Conservation (phyloP, 1,139 yeast species). For the Blastobotrys ciferrii region DNA sequence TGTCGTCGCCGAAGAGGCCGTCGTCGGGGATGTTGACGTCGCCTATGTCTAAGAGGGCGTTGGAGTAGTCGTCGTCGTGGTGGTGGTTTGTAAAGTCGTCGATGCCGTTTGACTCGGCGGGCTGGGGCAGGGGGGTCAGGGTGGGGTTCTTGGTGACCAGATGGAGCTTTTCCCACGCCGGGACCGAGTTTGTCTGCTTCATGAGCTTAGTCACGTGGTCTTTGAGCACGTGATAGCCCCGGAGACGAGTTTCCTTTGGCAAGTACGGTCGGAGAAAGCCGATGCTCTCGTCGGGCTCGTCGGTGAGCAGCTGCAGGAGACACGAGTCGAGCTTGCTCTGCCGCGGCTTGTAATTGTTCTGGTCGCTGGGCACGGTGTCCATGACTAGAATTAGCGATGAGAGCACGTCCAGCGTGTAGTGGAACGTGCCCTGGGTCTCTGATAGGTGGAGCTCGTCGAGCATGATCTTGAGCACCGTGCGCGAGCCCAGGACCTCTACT, state of each 20-base stretch:
- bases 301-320: constrained; percentile 8
- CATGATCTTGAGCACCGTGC: constrained; percentile 35
- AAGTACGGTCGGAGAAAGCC: neutral
- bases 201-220: constrained; percentile 13
- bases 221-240: constrained; percentile 4
- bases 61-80: constrained; percentile 1
- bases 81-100: constrained; percentile 3
- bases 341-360: constrained; percentile 10
- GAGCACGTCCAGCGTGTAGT: constrained; percentile 26
- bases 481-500: constrained; percentile 54
- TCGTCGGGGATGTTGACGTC: constrained; percentile 14
- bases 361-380: constrained; percentile 18
- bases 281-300: constrained; percentile 8
- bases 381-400: constrained; percentile 20
- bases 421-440: constrained; percentile 27
- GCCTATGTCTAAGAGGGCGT: constrained; percentile 10
- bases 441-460: constrained; percentile 31
- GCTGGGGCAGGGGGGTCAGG: neutral
- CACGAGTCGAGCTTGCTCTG: constrained; percentile 13
- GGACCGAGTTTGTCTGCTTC: constrained; percentile 10
- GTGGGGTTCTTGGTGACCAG: neutral
- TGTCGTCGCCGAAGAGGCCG: constrained; percentile 16
- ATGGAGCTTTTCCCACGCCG: constrained; percentile 5
- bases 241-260: constrained; percentile 1
- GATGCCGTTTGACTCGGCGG: neutral